phyloP scores from a whole-genome alignment of 495 filamentous ascomycete genomes.

The Pyrenula aspistea region DNA sequence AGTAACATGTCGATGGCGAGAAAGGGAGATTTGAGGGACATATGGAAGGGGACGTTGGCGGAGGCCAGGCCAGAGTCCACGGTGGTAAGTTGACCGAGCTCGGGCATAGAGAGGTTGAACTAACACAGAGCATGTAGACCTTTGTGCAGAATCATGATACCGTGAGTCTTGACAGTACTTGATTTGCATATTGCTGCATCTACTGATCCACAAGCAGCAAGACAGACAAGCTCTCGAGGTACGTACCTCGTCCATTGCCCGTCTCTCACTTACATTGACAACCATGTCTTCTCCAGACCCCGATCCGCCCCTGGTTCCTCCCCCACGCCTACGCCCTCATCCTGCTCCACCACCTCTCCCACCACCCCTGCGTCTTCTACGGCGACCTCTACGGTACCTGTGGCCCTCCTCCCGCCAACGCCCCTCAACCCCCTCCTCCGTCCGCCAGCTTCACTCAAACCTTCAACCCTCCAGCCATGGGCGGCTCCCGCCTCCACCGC shows the following conservation, averaged over 20 bases:
- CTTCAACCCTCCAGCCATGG: constrained; percentile 45
- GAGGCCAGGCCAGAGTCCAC: constrained; percentile 45
- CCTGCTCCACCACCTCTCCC: constrained; percentile 47
- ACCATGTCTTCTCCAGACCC: constrained; percentile 18
- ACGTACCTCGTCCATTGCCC: constrained; percentile 3
- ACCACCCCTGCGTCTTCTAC: constrained; percentile 60
- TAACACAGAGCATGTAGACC: constrained; percentile 13
- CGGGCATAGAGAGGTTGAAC: neutral
- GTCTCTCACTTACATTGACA: constrained; percentile 3
- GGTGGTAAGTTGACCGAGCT: constrained; percentile 32
- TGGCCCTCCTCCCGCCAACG: constrained; percentile 8
- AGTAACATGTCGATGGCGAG: constrained; percentile 35
- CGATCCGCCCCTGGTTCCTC: constrained; percentile 43
- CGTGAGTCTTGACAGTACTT: constrained; percentile 12
- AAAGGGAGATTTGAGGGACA: constrained; percentile 42
- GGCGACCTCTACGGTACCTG: constrained; percentile 64
- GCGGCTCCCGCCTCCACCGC: constrained; percentile 40
- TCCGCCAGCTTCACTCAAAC: constrained; percentile 11
- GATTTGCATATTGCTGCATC: neutral
- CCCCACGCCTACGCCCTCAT: constrained; percentile 50
- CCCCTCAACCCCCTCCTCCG: neutral
- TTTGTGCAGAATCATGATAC: constrained; percentile 34
- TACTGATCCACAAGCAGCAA: constrained; percentile 38
- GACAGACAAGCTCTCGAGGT: constrained; percentile 46
- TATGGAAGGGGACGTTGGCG: constrained; percentile 52